Base-by-base conservation (phyloP, 2,329 filamentous ascomycete species). In the Westerdykella ornata region DNA sequence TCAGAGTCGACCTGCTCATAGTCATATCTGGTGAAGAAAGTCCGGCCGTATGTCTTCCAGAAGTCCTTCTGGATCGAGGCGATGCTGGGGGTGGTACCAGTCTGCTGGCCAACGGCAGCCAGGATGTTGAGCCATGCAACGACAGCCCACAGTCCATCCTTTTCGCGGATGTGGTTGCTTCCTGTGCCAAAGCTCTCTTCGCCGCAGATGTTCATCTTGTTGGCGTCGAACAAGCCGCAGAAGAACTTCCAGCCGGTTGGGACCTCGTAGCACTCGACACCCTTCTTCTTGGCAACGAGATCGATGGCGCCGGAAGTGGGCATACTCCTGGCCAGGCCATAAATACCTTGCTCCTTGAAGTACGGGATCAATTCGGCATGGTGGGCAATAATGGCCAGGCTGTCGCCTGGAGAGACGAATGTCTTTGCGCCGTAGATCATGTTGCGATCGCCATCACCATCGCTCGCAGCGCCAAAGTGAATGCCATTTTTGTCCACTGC, bases 191-290 rank as follows among this genome's bases (percentile, higher is more conserved):
- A 98, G 51, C 85, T 92, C 77, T 98, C 92, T 72, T 98, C 92
- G 44, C 92, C 92, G 64, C 92, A 98, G 66, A 98, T 98, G 61
- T 92, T 97, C 92, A 98, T 98, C 80, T 98, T 98, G 68, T 98
- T 92, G 53, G 98, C 78, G 37, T 92, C 92, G 48, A 88, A 95
- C 38, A 92, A 92, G 42, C 92, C 92, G 65, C 98, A 98, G 13
- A 92, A 98, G 70, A 87, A 95, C 76, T 95, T 97, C 92, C 92
- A 98, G 59, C 92, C 92, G 1, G 92, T 98, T 29, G 92, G 92
- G 1, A 98, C 92, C 71, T 98, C 92, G 72, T 98, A 98, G 71
- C 81, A 84, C 72, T 87, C 74, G 32, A 98, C 78, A 28, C 85
- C 85, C 73, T 96, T 90, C 60, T 88, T 88, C 78, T 95, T 87